Conservation (phyloP, 441 rosid species). For the Breynia disticha region DNA sequence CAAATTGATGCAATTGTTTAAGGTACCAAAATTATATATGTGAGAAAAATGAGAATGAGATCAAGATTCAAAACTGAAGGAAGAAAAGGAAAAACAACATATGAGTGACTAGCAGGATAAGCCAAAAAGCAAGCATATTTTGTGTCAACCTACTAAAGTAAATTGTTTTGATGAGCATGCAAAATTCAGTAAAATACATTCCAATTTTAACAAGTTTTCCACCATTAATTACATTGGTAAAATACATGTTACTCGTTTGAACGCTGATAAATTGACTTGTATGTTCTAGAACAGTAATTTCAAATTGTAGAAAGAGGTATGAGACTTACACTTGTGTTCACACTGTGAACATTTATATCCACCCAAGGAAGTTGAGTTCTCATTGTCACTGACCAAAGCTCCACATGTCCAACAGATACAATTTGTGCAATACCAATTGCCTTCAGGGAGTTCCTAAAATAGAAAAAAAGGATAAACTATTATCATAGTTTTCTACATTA, state of each 20-base stretch:
- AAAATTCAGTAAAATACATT: no score
- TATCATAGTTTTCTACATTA: slow-evolving; percentile 9
- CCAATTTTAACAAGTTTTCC: no score
- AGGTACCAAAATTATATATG: no score
- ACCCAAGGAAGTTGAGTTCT: slow-evolving; percentile 26
- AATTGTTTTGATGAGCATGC: no score
- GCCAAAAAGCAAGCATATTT: no score
- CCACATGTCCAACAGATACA: slow-evolving; percentile 85
- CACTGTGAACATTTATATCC: slow-evolving; percentile 78
- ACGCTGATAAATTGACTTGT: background rate
- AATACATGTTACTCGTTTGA: slow-evolving; percentile 1
- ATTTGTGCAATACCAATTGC: slow-evolving; percentile 85
- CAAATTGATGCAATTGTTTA: no score
- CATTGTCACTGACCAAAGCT: slow-evolving; percentile 53
- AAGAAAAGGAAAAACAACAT: no score
- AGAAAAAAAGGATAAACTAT: slow-evolving; percentile 5
- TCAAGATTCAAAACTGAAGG: no score
- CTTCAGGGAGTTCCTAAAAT: slow-evolving; percentile 81
- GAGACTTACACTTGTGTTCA: slow-evolving; percentile 72
- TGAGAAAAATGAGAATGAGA: no score
- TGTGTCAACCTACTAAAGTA: no score
- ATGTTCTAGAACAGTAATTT: background rate
- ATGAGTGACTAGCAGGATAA: no score
- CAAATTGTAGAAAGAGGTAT: slow-evolving; percentile 12
- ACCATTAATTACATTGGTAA: no score